Evolutionary conservation across 306 rosid species (phyloP).

Genomic region (barrel medic (Medicago truncatula)): MtrunA17r5.0-ANR NC_053043.1:51634001-51634500

Average conservation of each 20-base stretch:
- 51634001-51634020: conserved; percentile 49
- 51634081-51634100: conserved; percentile 92
- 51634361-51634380: conserved; percentile 92
- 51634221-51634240: conserved; percentile 50
- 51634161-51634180: conserved; percentile 79
- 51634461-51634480: conserved; percentile 93
- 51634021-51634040: conserved; percentile 60
- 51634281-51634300: conserved; percentile 73
- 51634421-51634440: conserved; percentile 95
- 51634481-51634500: conserved; percentile 85
- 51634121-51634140: conserved; percentile 56
- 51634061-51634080: conserved; percentile 96
- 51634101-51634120: conserved; percentile 77
- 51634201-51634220: conserved; percentile 55
- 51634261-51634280: conserved; percentile 90
- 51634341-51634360: conserved; percentile 99
- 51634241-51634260: conserved; percentile 67
- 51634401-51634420: conserved; percentile 81
- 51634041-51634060: conserved; percentile 59
- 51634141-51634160: conserved; percentile 70
- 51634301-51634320: conserved; percentile 78
- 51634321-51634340: conserved; percentile 89
- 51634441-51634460: conserved; percentile 90
- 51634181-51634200: conserved; percentile 65
- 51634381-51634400: conserved; percentile 93